These are phyloP conservation scores for Cladophialophora psammophila DNA, from an alignment of 2,329 filamentous ascomycete species.

Conservation along the genomic window DNA sequence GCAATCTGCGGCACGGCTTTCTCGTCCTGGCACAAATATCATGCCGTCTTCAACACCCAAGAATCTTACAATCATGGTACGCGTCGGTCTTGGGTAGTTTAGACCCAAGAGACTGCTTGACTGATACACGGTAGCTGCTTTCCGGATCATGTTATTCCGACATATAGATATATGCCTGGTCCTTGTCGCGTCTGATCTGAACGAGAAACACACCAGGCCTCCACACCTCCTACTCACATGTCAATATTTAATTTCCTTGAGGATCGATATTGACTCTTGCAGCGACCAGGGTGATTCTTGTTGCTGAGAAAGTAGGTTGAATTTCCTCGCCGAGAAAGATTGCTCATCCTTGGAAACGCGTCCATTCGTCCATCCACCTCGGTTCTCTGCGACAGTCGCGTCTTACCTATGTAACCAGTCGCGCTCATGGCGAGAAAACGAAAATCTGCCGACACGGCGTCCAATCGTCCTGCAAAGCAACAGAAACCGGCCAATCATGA, in stretches of 20 bases:
- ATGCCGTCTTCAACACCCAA: not conserved
- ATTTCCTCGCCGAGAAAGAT: not conserved
- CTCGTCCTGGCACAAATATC: not conserved
- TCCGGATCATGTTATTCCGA: not conserved
- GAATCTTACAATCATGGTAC: not conserved
- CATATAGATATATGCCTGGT: not conserved
- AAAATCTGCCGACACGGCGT: conserved; percentile 25
- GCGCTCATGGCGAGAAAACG: conserved; percentile 39
- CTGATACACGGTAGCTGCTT: not conserved
- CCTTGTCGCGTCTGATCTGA: conserved; percentile 7
- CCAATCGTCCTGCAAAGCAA: conserved; percentile 26
- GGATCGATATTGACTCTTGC: conserved; percentile 7
- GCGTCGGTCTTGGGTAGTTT: not conserved
- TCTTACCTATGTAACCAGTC: conserved; percentile 8
- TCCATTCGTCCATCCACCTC: not conserved
- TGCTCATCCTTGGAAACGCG: not conserved
- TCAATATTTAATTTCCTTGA: conserved; percentile 16
- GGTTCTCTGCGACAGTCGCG: conserved; percentile 1
- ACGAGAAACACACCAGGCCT: not conserved
- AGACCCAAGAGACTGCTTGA: not conserved
- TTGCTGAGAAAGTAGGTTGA: not conserved
- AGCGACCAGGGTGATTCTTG: conserved; percentile 1
- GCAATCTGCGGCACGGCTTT: not conserved
- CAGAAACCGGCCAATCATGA: conserved; percentile 21
- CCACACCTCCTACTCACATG: not conserved